Base-by-base conservation (phyloP, 257 asterid species). In the Rehmannia glutinosa region DNA sequence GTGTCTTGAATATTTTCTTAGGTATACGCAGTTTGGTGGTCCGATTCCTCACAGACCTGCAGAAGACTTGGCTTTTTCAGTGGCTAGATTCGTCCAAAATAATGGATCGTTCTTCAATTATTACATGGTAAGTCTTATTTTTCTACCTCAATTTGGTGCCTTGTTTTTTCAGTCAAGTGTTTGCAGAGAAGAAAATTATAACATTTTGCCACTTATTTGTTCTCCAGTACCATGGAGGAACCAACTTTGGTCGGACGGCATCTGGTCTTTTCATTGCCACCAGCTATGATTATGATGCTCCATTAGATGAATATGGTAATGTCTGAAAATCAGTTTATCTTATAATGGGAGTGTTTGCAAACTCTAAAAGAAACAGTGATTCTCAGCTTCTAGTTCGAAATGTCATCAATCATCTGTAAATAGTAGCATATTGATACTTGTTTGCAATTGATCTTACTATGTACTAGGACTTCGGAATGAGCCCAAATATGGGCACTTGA, bases 401-500 rank as follows among this genome's bases (percentile, higher is more conserved):
- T n/a, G n/a, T n/a, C n/a, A n/a, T n/a, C n/a, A n/a, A n/a, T n/a
- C n/a, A n/a, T n/a, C n/a, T n/a, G n/a, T n/a, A 50, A 50, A 20
- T 3, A 1, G 0, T 53, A 25, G 38, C 38, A 25, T 55, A 12
- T 16, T 15, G 24, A 60, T 20, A 36, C 16, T 20, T 21, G 33
- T 9, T 3, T 28, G 13, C 39, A 21, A 60, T 13, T 71, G 27
- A 62, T 33, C 16, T n/a, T 27, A 1, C 30, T 66, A 30, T 57
- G 68, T 50, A 63, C 8, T 13, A 92, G 98, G 98, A 32, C 87
- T 84, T 27, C 59, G 69, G 61, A 83, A 85, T 43, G 87, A 88
- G 80, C 97, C 97, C 5, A 93, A 93, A 68, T 90, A 78, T 66
- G 78, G 92, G n/a, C 99, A 93, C 73, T 71, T 93, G 84, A 86